Evolutionary conservation across 805 yeast genomes (phyloP).

Genomic region (Pichia pseudocactophila): DNA sequence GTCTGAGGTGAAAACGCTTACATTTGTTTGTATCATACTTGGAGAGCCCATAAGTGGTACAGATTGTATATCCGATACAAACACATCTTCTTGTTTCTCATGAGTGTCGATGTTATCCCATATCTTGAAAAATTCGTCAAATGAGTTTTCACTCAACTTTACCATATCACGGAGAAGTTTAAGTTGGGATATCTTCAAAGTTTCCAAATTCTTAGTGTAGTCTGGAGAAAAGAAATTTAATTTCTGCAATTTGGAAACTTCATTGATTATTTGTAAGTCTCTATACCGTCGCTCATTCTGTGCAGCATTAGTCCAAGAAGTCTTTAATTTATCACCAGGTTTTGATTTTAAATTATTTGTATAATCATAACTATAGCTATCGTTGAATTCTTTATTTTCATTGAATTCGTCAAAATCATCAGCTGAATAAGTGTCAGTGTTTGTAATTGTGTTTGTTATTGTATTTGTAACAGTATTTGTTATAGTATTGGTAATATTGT

Average conservation of each 20-base stretch:
- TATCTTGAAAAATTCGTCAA: conserved; percentile 24
- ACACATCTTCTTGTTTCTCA: background rate
- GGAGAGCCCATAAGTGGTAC: background rate
- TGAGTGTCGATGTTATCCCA: conserved; percentile 18
- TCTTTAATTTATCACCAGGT: conserved; percentile 38
- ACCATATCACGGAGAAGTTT: conserved; percentile 35
- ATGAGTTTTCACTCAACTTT: conserved; percentile 22
- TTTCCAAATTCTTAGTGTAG: conserved; percentile 43
- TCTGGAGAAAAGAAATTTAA: conserved; percentile 43
- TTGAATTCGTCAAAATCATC: conserved; percentile 11
- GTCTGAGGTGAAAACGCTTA: background rate
- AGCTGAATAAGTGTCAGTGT: conserved; percentile 3
- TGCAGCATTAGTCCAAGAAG: conserved; percentile 51
- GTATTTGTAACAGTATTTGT: background rate
- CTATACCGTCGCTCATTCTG: conserved; percentile 78
- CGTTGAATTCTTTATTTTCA: conserved; percentile 8
- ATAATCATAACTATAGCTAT: conserved; percentile 4
- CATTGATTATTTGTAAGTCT: conserved; percentile 78
- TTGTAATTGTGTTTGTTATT: too few species aligned
- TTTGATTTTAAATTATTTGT: conserved; percentile 20
- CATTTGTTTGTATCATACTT: background rate
- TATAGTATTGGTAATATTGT: background rate
- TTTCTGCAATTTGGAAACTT: conserved; percentile 51
- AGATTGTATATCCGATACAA: too few species aligned
- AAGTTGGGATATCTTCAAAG: conserved; percentile 49